Percentiles rank a stretch among this genome's conserved stretches.
Conservation (phyloP, 257 asterid species). For the Misopates orontium region DNA sequence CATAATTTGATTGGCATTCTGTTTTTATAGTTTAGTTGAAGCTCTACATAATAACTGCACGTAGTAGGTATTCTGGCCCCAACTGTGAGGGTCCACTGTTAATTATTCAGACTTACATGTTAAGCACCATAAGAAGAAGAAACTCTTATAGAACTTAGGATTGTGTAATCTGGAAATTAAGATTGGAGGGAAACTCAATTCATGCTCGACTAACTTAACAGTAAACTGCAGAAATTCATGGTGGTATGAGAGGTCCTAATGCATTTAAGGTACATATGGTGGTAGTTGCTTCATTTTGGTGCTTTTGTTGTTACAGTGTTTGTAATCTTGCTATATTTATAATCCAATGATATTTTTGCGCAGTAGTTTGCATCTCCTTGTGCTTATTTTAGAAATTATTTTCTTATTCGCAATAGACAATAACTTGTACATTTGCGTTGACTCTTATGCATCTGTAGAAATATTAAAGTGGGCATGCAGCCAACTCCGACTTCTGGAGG, state of each 20-base stretch:
- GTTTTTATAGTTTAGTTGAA: neutral
- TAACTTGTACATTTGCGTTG: conserved; percentile 22
- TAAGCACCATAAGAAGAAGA: neutral
- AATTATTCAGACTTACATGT: neutral
- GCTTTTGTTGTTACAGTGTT: neutral
- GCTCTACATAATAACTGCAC: neutral
- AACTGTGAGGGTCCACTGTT: neutral
- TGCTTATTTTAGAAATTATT: conserved; percentile 8
- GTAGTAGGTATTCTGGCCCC: neutral
- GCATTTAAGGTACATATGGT: conserved; percentile 3
- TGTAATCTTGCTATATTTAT: conserved; percentile 11
- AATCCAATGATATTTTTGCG: conserved; percentile 14
- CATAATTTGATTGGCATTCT: neutral
- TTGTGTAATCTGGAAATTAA: conserved; percentile 5
- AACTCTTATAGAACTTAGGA: neutral
- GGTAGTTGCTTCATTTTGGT: neutral
- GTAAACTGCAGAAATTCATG: conserved; percentile 17
- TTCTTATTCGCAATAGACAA: neutral
- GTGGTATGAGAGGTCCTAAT: conserved; percentile 1
- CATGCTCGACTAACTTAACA: neutral
- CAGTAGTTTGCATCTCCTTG: neutral
- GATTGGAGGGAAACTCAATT: conserved; percentile 10
- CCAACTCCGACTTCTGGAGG: conserved; percentile 46
- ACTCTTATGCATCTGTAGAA: conserved; percentile 52
- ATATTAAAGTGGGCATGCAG: conserved; percentile 45